Base-by-base conservation (phyloP, 2,329 filamentous ascomycete genomes). In the Leptographium lundbergii region DNA sequence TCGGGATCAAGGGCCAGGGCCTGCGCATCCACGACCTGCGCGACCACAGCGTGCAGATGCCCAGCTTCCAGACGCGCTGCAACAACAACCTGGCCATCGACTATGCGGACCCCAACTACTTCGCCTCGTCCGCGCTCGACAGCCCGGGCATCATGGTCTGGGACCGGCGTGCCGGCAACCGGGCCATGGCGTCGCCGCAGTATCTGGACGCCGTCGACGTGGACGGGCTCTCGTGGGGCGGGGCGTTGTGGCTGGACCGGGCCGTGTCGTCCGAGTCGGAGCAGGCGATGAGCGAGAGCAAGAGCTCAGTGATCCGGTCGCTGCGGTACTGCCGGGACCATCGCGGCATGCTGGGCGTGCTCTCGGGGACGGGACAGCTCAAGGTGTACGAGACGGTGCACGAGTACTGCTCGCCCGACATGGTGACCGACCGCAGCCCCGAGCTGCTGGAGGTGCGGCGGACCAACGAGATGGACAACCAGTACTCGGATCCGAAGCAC, bases 91-190 rank as follows among this genome's bases (percentile, higher is more conserved):
- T 94, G 58, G 81, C 88, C 19, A 88, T 94, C 61, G 88, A 94
- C 72, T 88, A 88, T 61, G 76, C 84, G 25, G 87, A 95, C 65
- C 83, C 86, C 63, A 91, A 94, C 65, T 92, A 91, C 70, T 92
- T 94, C 72, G 85, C 89, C 1, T 91, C 89, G 1, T 89, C 88
- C 17, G 86, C 86, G 3, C 74, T 89, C 14, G 87, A 89, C 60
- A 85, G 89, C 56, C 86, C 88, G 0, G 83, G 84, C 9, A 78
- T 92, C 57, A 85, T 87, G 69, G 78, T 92, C 36, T 92, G 88
- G 88, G 88, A 92, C 67, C 82, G 86, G 29, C 84, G 88, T 51
- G 80, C 79, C n/a, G 77, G 76, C 14, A 75, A 74, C 24, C 77
- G 80, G 13, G 71, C 76, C 1, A 70, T 77, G 13, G 78, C 79